Evolutionary conservation across 2,329 filamentous ascomycete genomes (phyloP).

Genomic region (Monilinia fructigena): DNA sequence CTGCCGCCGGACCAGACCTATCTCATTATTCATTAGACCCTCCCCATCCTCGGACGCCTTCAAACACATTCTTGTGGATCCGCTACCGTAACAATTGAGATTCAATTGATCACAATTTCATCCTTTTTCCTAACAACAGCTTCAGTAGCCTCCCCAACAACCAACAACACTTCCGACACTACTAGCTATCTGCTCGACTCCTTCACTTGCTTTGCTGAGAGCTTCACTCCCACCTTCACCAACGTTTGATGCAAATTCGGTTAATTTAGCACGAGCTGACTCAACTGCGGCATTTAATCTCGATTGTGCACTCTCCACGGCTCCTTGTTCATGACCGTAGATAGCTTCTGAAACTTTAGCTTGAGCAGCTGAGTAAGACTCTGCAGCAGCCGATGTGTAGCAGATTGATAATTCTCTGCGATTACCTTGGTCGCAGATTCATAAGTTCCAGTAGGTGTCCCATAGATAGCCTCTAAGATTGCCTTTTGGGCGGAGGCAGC

Average conservation of each 20-base stretch:
- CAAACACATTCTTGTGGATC: not conserved
- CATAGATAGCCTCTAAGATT: conserved; percentile 57
- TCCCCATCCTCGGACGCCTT: not conserved
- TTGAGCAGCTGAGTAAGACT: conserved; percentile 25
- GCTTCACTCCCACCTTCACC: conserved; percentile 41
- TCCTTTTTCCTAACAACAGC: conserved; percentile 44
- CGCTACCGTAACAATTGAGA: not conserved
- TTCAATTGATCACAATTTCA: conserved; percentile 47
- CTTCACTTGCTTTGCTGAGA: conserved; percentile 43
- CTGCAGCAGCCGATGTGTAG: conserved; percentile 27
- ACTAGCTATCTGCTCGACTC: conserved; percentile 48
- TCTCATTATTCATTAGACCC: conserved; percentile 18
- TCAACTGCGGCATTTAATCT: conserved; percentile 36
- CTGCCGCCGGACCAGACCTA: not conserved
- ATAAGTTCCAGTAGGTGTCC: conserved; percentile 47
- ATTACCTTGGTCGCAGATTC: conserved; percentile 30
- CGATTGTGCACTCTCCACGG: conserved; percentile 37
- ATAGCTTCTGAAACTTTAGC: conserved; percentile 29
- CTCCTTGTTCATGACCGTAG: conserved; percentile 36
- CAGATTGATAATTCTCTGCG: conserved; percentile 30
- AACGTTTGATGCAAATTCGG: conserved; percentile 33
- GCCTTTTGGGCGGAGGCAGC: conserved; percentile 54
- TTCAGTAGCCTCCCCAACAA: conserved; percentile 43
- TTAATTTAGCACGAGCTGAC: conserved; percentile 35
- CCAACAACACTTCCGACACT: conserved; percentile 45